Conservation (phyloP, 805 yeast genomes). For the Blastobotrys chiropterorum region DNA sequence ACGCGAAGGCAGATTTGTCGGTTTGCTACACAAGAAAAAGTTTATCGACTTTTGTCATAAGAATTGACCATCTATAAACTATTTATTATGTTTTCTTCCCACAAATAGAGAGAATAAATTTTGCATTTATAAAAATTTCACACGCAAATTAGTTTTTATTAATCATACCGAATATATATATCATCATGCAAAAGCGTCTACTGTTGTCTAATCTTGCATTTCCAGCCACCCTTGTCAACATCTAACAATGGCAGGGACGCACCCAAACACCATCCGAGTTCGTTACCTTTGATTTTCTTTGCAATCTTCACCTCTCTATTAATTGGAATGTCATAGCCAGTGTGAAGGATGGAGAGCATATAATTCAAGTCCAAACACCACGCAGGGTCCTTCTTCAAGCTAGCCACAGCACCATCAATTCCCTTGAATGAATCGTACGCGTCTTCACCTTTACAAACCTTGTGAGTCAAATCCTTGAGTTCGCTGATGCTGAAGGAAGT, state of each 20-base stretch:
- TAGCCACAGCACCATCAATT: constrained; percentile 58
- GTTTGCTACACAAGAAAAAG: constrained; percentile 48
- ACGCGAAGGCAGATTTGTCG: constrained; percentile 43
- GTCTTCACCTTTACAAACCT: constrained; percentile 79
- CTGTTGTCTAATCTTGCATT: constrained; percentile 7
- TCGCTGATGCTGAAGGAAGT: constrained; percentile 79
- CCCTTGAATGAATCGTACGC: constrained; percentile 69
- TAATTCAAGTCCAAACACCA: constrained; percentile 93
- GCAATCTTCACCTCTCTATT: constrained; percentile 89
- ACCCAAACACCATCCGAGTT: constrained; percentile 98
- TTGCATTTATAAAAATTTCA: neutral
- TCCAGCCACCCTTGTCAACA: constrained; percentile 17
- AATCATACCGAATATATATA: neutral
- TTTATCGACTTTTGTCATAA: constrained; percentile 40
- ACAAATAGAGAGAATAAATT: neutral
- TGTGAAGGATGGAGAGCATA: constrained; percentile 83
- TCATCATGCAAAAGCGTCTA: neutral
- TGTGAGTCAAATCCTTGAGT: constrained; percentile 68
- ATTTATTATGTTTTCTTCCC: neutral
- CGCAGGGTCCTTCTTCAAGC: constrained; percentile 72
- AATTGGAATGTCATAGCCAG: constrained; percentile 95
- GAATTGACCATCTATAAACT: neutral
- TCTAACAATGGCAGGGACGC: constrained; percentile 87
- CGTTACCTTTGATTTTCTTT: constrained; percentile 78
- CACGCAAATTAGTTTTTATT: neutral